These are phyloP conservation scores for Diaporthe caulivora DNA, from an alignment of 2,329 filamentous ascomycete genomes.

Conservation along the genomic window DNA sequence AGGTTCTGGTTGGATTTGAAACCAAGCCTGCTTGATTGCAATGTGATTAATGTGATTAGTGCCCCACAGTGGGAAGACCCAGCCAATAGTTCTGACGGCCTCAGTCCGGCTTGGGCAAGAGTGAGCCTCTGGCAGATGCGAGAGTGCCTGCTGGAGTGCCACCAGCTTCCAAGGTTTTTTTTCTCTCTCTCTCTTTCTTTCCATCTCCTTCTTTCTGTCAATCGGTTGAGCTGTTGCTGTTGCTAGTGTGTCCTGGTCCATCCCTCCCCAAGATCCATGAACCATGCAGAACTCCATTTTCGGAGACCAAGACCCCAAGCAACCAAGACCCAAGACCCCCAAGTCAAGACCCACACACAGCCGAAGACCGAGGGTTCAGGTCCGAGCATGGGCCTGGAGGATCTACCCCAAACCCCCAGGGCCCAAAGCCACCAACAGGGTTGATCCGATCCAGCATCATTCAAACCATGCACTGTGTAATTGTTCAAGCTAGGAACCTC, in stretches of 20 bases:
- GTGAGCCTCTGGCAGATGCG: background rate
- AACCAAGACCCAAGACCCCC: background rate
- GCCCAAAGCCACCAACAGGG: background rate
- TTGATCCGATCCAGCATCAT: background rate
- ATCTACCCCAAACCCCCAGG: background rate
- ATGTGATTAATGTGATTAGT: background rate
- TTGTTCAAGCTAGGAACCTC: background rate
- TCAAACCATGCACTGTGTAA: background rate
- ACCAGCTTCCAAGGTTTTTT: background rate
- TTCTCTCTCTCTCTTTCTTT: background rate
- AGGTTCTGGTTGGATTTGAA: constrained; percentile 9
- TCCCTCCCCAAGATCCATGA: background rate
- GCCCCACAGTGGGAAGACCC: constrained; percentile 13
- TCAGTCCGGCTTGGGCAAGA: constrained; percentile 17
- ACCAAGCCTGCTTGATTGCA: constrained; percentile 19
- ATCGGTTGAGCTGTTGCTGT: background rate
- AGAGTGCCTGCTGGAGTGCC: constrained; percentile 5
- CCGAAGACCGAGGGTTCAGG: constrained; percentile 9
- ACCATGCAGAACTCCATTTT: background rate
- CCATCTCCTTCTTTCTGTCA: background rate
- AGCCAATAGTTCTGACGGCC: constrained; percentile 3
- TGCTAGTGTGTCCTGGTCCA: background rate
- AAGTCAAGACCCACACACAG: background rate
- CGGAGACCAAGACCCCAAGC: background rate
- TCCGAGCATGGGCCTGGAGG: background rate